phyloP scores from a whole-genome alignment of 1,284 basidiomycete genomes.

The Cryptococcus sp. region DNA sequence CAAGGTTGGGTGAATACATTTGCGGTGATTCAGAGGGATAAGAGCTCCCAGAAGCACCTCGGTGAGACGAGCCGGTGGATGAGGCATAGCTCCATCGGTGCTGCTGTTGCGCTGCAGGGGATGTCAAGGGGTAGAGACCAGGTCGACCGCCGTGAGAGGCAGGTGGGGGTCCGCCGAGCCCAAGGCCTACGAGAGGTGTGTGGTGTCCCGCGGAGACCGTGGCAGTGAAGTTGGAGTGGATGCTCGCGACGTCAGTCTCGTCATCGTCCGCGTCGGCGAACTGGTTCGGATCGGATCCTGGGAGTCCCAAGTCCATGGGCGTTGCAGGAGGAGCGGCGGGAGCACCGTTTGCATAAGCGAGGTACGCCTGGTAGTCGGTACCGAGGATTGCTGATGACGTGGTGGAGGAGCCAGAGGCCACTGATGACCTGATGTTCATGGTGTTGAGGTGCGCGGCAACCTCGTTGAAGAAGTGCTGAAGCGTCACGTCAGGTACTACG shows the following conservation, averaged over 20 bases:
- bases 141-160: conserved; percentile 29
- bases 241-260: conserved; percentile 39
- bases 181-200: conserved; percentile 36
- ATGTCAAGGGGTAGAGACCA: conserved; percentile 29
- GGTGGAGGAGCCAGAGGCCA: conserved; percentile 50
- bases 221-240: conserved; percentile 28
- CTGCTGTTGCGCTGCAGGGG: conserved; percentile 18
- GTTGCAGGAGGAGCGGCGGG: conserved; percentile 12
- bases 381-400: conserved; percentile 40
- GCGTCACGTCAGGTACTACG: conserved; percentile 56
- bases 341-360: conserved; percentile 37
- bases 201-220: conserved; percentile 23
- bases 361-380: conserved; percentile 43
- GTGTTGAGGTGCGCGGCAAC: conserved; percentile 61
- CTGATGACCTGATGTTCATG: conserved; percentile 56
- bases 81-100: conserved; percentile 41
- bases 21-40: conserved; percentile 30
- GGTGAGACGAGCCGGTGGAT: conserved; percentile 31
- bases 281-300: conserved; percentile 48
- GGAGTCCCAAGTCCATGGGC: conserved; percentile 7
- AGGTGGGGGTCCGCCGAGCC: conserved; percentile 36
- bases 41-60: conserved; percentile 24
- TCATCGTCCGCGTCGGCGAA: conserved; percentile 62
- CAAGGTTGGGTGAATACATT: conserved; percentile 14
- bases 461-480: conserved; percentile 62